phyloP scores from a whole-genome alignment of 306 rosid species.

The Malus orientalis region DNA sequence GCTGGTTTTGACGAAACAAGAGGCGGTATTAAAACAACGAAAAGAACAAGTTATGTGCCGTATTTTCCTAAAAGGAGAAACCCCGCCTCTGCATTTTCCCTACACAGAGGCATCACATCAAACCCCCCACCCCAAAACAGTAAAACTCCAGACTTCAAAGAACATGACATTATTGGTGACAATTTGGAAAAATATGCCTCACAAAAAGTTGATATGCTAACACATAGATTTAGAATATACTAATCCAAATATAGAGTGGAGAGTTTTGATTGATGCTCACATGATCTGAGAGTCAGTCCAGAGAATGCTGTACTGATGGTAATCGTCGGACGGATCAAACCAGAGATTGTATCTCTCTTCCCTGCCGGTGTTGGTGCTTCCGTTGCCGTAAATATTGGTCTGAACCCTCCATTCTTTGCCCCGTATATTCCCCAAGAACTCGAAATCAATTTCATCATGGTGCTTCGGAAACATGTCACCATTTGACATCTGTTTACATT shows the following conservation, averaged over 20 bases:
- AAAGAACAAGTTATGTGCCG: background rate
- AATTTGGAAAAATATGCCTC: background rate
- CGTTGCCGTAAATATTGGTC: slow-evolving; percentile 93
- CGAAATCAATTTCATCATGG: slow-evolving; percentile 95
- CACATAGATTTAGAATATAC: background rate
- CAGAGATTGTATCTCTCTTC: slow-evolving; percentile 85
- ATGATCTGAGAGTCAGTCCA: slow-evolving; percentile 82
- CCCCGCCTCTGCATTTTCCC: background rate
- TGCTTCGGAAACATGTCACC: slow-evolving; percentile 75
- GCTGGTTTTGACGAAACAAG: slow-evolving; percentile 42
- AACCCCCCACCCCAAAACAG: slow-evolving; percentile 1
- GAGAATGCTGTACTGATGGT: slow-evolving; percentile 74
- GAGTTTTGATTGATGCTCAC: slow-evolving; percentile 43
- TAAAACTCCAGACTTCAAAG: background rate
- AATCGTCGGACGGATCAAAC: slow-evolving; percentile 93
- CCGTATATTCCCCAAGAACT: slow-evolving; percentile 90
- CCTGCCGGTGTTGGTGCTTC: slow-evolving; percentile 82
- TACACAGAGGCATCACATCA: slow-evolving; percentile 18
- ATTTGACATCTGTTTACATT: slow-evolving; percentile 68
- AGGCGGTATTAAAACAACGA: slow-evolving; percentile 13
- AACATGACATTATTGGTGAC: slow-evolving; percentile 5
- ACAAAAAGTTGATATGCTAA: background rate
- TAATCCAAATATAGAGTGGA: slow-evolving; percentile 15
- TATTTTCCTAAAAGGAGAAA: slow-evolving; percentile 5
- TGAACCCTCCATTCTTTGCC: slow-evolving; percentile 96